Evolutionary conservation across 148 eudicot species (phyloP).

Genomic region (Cornus controversa): DNA sequence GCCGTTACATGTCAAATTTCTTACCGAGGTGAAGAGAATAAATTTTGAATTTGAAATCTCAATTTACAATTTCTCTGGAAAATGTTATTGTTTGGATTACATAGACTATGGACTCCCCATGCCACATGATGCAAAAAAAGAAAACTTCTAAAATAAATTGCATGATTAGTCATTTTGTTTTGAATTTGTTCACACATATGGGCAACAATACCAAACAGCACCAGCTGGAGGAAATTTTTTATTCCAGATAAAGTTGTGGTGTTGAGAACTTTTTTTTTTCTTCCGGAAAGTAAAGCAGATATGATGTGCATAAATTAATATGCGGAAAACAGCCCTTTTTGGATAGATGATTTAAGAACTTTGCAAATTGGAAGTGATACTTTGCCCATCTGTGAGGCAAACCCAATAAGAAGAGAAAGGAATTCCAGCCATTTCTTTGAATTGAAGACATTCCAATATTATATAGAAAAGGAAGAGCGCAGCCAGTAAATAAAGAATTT

Average conservation of each 20-base stretch:
- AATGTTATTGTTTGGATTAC: no score
- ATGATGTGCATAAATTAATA: background rate
- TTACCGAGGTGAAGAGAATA: no score
- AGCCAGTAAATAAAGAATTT: background rate
- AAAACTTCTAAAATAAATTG: no score
- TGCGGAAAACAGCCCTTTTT: background rate
- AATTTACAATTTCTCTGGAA: no score
- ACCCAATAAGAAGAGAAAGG: conserved; percentile 24
- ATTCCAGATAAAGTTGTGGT: background rate
- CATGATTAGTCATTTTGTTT: no score
- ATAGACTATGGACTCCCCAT: no score
- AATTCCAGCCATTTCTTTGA: conserved; percentile 26
- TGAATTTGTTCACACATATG: background rate
- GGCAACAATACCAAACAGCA: background rate
- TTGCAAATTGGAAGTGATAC: conserved; percentile 10
- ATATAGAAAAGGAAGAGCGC: background rate
- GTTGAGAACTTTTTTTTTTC: no score
- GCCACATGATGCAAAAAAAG: no score
- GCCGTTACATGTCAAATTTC: no score
- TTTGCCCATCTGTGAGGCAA: conserved; percentile 32
- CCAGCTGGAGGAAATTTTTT: background rate
- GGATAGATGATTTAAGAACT: background rate
- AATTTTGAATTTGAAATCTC: no score
- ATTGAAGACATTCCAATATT: background rate
- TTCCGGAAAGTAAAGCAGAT: no score